phyloP scores from a whole-genome alignment of 345 rosid genomes.

The Melaleuca alternifolia region DNA sequence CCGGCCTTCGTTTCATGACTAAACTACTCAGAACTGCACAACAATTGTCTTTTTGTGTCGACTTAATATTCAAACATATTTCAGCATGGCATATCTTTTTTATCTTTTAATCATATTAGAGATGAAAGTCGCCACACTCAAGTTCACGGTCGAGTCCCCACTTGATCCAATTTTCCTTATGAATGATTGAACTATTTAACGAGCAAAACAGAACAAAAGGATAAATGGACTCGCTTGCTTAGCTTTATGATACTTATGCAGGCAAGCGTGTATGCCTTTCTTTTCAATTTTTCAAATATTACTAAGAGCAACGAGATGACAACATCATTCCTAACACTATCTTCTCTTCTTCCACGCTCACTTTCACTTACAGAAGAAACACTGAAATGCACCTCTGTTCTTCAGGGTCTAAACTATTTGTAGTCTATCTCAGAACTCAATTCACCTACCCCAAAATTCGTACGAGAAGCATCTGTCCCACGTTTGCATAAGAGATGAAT shows the following conservation, averaged over 20 bases:
- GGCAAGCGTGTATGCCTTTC: not conserved
- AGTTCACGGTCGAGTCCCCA: too few species aligned
- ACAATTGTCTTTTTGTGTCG: too few species aligned
- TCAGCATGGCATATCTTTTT: too few species aligned
- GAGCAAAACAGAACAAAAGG: not conserved
- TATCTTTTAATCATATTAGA: too few species aligned
- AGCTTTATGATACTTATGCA: not conserved
- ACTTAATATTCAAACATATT: too few species aligned
- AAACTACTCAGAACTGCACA: too few species aligned
- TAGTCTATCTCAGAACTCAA: not conserved
- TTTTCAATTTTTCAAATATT: not conserved
- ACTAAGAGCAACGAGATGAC: too few species aligned
- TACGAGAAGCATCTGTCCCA: not conserved
- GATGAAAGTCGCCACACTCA: too few species aligned
- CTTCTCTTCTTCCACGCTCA: not conserved
- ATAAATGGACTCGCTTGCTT: too few species aligned
- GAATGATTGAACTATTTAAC: too few species aligned
- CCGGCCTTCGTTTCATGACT: too few species aligned
- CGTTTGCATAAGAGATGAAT: not conserved
- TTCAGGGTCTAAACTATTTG: not conserved
- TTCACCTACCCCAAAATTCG: accelerated
- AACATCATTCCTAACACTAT: not conserved
- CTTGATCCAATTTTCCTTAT: too few species aligned
- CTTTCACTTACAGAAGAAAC: not conserved
- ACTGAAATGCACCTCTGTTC: not conserved